Base-by-base conservation (phyloP, 2,329 filamentous ascomycete genomes). In the Mycosphaerella sp. region DNA sequence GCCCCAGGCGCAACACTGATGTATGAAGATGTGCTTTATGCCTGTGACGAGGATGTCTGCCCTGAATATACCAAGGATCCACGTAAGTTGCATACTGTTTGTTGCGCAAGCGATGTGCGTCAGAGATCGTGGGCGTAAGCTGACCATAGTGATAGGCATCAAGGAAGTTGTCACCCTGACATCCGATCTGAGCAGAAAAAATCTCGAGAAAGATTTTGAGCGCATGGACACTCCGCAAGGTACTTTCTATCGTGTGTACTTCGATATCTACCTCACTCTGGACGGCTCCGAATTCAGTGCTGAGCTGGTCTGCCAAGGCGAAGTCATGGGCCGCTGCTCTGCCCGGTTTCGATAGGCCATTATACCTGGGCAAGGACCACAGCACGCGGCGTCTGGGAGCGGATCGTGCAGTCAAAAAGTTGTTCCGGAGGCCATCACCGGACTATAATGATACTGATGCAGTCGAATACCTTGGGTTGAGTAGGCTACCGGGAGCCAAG, bases 21-120 rank as follows among this genome's bases (percentile, higher is more conserved):
- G 93, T 98, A 98, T 71, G 93, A 98, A 77, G 93, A 98, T 75
- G 92, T 97, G 51, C 74, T 97, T 54, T 97, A 96, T 71, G 93
- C 92, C 48, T 98, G 93, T 68, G 93, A 98, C 69, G 93, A 97
- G 61, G 93, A 98, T 70, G 89, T 95, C 49, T 97, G 92, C 73
- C 93, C 93, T 1, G 93, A 97, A 72, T 98, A 98, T 72, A 97
- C 92, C 63, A 98, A 97, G 73, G 93, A 98, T 82, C 92, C 93
- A 64, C 89, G 93, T 95, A 85, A 85, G 91, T 87, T 17, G 31
- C 31, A 14, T 21, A 5, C 44, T 4, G 23, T 42, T 59, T 4
- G 23, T 42, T 59, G 23, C 45, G 23, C 47, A 14, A 29, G 26
- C 6, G 26, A 1, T 6, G 10, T 12, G 38, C 41, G 4, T 21